Evolutionary conservation across 2,329 filamentous ascomycete genomes (phyloP), one percentile per base, ranked within the genome.

Genomic region (Cladophialophora carrionii): DNA sequence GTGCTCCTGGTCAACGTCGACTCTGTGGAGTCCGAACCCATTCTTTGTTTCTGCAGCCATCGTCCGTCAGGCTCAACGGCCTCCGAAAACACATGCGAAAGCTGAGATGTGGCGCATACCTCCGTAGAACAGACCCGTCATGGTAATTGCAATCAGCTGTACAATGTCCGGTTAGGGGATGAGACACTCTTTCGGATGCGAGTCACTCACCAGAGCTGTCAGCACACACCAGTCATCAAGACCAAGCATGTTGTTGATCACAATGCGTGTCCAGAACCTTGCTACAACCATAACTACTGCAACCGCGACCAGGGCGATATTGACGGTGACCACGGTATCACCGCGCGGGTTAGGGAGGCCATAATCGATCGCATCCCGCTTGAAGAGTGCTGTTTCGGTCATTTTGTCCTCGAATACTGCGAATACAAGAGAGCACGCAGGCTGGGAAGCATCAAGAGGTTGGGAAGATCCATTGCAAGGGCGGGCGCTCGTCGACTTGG

Each of bases 231-330:
- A 60, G 32, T 60, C 57, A 26, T 60, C 57, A 20, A 37, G 5
- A 41, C 57, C 57, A 52, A 60, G 57, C 57, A 60, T 60, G 14
- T 53, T 24, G 29, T 60, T 60, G 57, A 60, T 53, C 10, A 20
- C 57, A 52, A 60, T 52, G 1, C 57, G 57, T 3, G 57, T 60
- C 57, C 57, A 60, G 32, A 60, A 60, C n/a, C 57, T 49, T 53
- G 57, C 57, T 9, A 53, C 46, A 20, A 60, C 57, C 22, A 60
- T 29, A 1, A 12, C n/a, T 43, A 20, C 29, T 29, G 57, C 57
- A 10, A 60, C 48, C 8, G 52, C 57, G n/a, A 41, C 57, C 57
- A 60, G 57, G 3, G 48, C 57, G 57, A 60, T 29, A 37, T 60
- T 60, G 46, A 60, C 57, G 10, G 2, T 26, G 17, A 60, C 57